Evolutionary conservation across 2,329 filamentous ascomycete species (phyloP), one percentile per base, ranked within the genome.

Genomic region (Colletotrichum cereale): DNA sequence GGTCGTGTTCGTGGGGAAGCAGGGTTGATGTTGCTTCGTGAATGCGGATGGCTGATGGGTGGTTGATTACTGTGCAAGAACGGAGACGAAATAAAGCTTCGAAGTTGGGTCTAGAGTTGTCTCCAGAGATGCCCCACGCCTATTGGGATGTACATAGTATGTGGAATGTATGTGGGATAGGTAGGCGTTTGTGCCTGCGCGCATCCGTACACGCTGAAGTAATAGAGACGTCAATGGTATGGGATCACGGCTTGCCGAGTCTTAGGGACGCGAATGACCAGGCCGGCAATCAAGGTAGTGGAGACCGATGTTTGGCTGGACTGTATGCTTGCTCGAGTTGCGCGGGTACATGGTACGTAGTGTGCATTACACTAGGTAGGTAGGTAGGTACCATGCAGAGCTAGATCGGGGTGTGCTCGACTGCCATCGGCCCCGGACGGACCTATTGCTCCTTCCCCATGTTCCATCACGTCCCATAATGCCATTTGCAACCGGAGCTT

Each of bases 21-120:
- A 68, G 38, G 65, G 68, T 63, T 68, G 44, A 71, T 68, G 68
- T 58, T 67, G 52, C 53, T 47, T 47, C 34, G 52, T 31, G 24
- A 40, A 29, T 36, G 58, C 10, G 44, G 60, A 53, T 58, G 67
- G 36, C 31, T 56, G 31, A 60, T 55, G 55, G 55, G 42, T 62
- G 36, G 58, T 58, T 18, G 64, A 62, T 60, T 48, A 34, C 42
- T 57, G 57, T 31, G 38, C 40, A 62, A 58, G 34, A 63, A 63
- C 67, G 52, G 44, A 57, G 65, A 71, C 50, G 14, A 42, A 47
- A 14, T 71, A 40, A 38, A 58, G 53, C 40, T 50, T 24, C 40
- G 21, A 31, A 10, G 26, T 5, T 18, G 21, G 31, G 52, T n/a
- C 31, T 12, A 34, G 53, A 29, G 31, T 4, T 12, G 47, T 26